Evolutionary conservation across 2,329 filamentous ascomycete genomes (phyloP).

Genomic region (Chrysoporthe deuterocubensis): DNA sequence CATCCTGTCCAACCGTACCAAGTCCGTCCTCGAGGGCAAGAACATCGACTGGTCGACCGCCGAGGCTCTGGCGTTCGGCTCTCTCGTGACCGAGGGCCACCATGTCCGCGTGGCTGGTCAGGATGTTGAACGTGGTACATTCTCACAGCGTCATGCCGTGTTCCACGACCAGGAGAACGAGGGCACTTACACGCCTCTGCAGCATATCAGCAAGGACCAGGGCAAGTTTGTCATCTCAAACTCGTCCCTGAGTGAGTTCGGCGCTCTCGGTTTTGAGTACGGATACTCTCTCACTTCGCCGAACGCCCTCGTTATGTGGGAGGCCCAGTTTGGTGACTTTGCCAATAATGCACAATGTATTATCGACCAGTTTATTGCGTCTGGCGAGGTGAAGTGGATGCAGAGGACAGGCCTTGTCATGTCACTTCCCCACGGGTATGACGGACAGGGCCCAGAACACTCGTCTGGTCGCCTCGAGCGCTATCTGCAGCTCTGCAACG

Average conservation of each 20-base stretch:
- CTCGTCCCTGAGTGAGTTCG: constrained; percentile 77
- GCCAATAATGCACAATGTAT: constrained; percentile 99
- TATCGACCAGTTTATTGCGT: constrained; percentile 98
- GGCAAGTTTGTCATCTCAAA: constrained; percentile 96
- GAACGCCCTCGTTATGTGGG: constrained; percentile 98
- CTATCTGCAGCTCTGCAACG: constrained; percentile 95
- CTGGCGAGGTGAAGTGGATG: constrained; percentile 98
- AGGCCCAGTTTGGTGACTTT: constrained; percentile 99
- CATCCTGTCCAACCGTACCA: constrained; percentile 86
- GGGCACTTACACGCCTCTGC: constrained; percentile 87
- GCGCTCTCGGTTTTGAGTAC: constrained; percentile 93
- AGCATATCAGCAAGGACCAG: constrained; percentile 88
- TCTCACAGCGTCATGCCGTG: constrained; percentile 96
- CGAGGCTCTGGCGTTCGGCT: constrained; percentile 92
- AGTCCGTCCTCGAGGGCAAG: constrained; percentile 89
- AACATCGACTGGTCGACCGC: constrained; percentile 98
- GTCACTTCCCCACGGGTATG: constrained; percentile 96
- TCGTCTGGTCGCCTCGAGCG: constrained; percentile 97
- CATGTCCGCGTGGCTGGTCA: constrained; percentile 98
- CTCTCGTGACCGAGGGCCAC: constrained; percentile 88
- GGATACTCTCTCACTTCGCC: constrained; percentile 97
- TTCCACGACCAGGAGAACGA: constrained; percentile 98
- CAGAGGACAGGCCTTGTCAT: constrained; percentile 96
- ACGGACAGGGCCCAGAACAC: constrained; percentile 97
- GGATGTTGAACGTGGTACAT: constrained; percentile 98